These are phyloP conservation scores for Mycena maculata DNA, from an alignment of 768 basidiomycete genomes.

Conservation along the genomic window DNA sequence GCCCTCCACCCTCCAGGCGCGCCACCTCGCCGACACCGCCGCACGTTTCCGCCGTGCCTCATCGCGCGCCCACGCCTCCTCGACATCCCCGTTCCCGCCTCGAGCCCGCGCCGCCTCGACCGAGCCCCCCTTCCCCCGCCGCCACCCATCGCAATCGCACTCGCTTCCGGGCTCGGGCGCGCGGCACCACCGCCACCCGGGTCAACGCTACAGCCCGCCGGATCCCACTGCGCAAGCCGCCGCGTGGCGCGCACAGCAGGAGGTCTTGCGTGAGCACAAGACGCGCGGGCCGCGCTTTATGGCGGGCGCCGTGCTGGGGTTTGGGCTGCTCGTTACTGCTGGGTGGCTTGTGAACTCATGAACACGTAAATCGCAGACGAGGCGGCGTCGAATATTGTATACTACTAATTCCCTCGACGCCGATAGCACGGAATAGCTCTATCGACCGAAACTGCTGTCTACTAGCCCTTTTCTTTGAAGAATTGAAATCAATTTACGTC, in stretches of 20 bases:
- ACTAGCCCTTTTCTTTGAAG: too few relatives aligned
- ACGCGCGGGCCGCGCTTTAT: slow-evolving; percentile 25
- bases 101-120: not conserved
- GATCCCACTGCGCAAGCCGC: slow-evolving; percentile 26
- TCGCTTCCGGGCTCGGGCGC: slow-evolving; percentile 24
- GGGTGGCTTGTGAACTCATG: slow-evolving; percentile 19
- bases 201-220: slow-evolving; percentile 31
- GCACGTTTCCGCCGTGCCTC: slow-evolving; percentile 30
- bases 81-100: not conserved
- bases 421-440: too few relatives aligned
- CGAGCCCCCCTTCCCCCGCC: slow-evolving; percentile 21
- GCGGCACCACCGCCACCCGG: slow-evolving; percentile 26
- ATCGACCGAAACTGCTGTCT: too few relatives aligned
- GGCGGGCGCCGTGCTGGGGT: not conserved
- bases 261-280: slow-evolving; percentile 25
- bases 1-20: slow-evolving; percentile 26
- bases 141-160: not conserved
- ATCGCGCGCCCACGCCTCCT: not conserved
- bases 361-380: too few relatives aligned
- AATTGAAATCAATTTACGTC: too few relatives aligned
- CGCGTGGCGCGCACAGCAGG: slow-evolving; percentile 25
- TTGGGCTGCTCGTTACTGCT: not conserved
- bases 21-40: slow-evolving; percentile 31
- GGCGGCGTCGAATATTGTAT: too few relatives aligned
- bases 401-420: too few relatives aligned